Evolutionary conservation across 345 rosid genomes (phyloP), one percentile per base, ranked within the genome.

Genomic region (Euphorbia peplus): DNA sequence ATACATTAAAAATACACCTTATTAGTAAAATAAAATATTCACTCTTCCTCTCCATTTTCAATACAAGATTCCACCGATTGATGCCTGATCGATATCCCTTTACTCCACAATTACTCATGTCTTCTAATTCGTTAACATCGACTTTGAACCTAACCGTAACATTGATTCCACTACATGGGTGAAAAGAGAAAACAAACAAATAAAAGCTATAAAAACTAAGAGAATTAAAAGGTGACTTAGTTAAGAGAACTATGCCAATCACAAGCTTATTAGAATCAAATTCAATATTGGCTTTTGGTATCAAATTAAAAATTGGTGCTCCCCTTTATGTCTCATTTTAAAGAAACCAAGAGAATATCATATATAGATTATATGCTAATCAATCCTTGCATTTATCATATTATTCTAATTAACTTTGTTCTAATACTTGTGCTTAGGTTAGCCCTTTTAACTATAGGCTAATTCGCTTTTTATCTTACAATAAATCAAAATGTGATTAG

Each of bases 261-360:
- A 62, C 41, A 58, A 30, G 63, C 42, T 58, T 30, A 28, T 24
- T 25, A 35, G 64, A 69, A 60, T 69, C 72, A 21, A 35, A 51
- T 39, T 32, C 11, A 53, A 53, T 44, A 3, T n/a, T 26, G 25
- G 21, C 62, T 63, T 63, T 53, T 51, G 54, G 54, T 46, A 70
- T 21, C 24, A 18, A 21, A 21, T 21, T 60, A 28, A 51, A 58
- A 61, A 61, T 35, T n/a, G 42, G 16, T 42, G 26, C 13, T 63
- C 22, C 6, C 32, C 12, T 4, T 3, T 70, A 22, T 13, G 9
- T 47, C 18, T 60, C 9, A 35, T 19, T 3, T 1, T 18, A 59
- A 72, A 72, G 71, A 18, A 53, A 75, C 41, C 8, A 1, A 42
- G 22, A 4, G 71, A 79, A 75, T 69, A 70, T 63, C 67, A 56